Percentiles rank a stretch among this genome's conserved stretches.
Conservation (phyloP, 352 stramenopile genomes). For the Pythium volutum region DNA sequence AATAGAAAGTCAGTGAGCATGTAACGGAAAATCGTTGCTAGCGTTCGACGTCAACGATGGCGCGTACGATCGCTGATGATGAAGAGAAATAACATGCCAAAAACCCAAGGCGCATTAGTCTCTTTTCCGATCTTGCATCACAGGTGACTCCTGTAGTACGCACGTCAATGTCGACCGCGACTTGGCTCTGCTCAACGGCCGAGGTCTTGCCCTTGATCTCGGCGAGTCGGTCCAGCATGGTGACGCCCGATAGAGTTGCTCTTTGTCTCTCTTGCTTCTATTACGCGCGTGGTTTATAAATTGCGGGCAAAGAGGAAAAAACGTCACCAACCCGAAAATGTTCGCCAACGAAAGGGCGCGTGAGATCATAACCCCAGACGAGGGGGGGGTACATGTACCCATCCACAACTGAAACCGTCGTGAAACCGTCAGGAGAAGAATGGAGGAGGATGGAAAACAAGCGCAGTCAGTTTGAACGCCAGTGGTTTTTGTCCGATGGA, state of each 20-base stretch:
- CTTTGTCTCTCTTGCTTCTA: background rate
- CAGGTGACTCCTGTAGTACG: conserved; percentile 7
- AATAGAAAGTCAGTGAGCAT: too few species aligned
- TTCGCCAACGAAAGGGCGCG: conserved; percentile 5
- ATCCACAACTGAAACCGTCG: background rate
- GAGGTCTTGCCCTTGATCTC: conserved; percentile 63
- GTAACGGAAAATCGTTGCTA: too few species aligned
- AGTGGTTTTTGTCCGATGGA: too few species aligned
- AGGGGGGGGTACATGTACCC: conserved; percentile 6
- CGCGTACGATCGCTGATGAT: background rate
- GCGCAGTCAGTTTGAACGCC: background rate
- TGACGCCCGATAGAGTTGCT: background rate
- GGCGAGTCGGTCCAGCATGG: conserved; percentile 68
- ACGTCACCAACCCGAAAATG: background rate
- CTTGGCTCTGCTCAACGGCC: conserved; percentile 24
- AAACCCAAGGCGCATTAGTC: background rate
- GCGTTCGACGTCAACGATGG: too few species aligned
- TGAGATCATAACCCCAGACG: background rate
- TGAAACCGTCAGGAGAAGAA: background rate
- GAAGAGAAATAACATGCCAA: background rate
- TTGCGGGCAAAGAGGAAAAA: background rate
- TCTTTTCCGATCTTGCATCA: background rate
- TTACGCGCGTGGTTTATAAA: background rate
- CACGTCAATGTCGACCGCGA: conserved; percentile 70
- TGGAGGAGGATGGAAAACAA: background rate